A percentile compares a stretch with the other conserved stretches of the same genome.
Conservation (phyloP, 2,329 filamentous ascomycete genomes). For the Alternaria gaisen region DNA sequence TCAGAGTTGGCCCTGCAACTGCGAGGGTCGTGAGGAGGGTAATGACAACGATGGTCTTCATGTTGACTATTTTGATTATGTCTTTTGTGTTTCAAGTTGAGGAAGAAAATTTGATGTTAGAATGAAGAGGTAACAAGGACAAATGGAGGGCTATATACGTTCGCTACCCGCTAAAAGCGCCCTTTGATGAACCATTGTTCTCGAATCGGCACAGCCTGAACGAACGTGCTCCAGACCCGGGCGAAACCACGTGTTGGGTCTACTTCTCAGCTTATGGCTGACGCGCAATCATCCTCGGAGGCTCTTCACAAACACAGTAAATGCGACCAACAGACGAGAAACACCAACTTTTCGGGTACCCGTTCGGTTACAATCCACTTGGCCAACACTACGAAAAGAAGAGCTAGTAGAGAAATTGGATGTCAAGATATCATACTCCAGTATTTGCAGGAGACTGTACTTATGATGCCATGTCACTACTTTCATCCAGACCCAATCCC, state of each 20-base stretch:
- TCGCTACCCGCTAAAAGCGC: neutral
- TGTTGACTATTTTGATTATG: neutral
- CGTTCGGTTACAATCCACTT: neutral
- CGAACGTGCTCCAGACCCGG: neutral
- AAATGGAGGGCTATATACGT: neutral
- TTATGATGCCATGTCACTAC: neutral
- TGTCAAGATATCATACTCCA: neutral
- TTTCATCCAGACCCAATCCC: neutral
- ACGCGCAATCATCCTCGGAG: neutral
- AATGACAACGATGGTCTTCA: neutral
- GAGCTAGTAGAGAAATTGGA: neutral
- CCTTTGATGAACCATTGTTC: neutral
- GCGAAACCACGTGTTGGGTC: neutral
- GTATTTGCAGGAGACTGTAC: neutral
- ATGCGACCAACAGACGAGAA: neutral
- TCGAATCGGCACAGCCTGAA: neutral
- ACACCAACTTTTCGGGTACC: too few relatives aligned
- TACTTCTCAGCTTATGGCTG: conserved; percentile 3
- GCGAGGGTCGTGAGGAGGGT: neutral
- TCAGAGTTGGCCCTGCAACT: neutral
- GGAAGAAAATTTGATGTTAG: neutral
- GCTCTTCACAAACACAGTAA: neutral
- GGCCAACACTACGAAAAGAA: neutral
- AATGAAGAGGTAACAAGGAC: neutral
- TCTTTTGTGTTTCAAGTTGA: neutral